phyloP scores from a whole-genome alignment of 345 rosid species.

The Salix udensis region DNA sequence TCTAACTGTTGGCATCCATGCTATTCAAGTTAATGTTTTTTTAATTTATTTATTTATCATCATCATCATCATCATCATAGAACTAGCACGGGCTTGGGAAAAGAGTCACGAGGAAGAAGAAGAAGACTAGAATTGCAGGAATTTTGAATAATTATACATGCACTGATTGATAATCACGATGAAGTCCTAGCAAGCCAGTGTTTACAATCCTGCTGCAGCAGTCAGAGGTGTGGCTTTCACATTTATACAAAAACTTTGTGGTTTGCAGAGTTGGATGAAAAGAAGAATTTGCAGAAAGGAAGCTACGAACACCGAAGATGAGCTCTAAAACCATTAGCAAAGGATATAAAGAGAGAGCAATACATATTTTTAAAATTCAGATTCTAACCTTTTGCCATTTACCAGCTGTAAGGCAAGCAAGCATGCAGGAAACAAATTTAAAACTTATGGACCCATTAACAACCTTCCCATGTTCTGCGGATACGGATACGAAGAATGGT shows the following conservation, averaged over 20 bases:
- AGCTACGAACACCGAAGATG: slow-evolving; percentile 9
- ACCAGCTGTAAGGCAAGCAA: slow-evolving; percentile 12
- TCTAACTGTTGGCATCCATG: too few relatives aligned
- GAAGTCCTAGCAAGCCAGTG: slow-evolving; percentile 30
- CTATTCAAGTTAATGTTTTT: too few relatives aligned
- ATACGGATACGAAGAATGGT: slow-evolving; percentile 63
- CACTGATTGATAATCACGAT: slow-evolving; percentile 2
- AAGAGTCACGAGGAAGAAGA: too few relatives aligned
- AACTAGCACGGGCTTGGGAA: too few relatives aligned
- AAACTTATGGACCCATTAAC: slow-evolving; percentile 63
- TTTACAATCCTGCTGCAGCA: slow-evolving; percentile 23
- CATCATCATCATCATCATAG: too few relatives aligned
- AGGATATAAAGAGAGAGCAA: slow-evolving; percentile 8
- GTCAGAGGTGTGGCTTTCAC: slow-evolving; percentile 21
- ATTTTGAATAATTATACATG: too few relatives aligned
- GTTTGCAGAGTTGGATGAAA: slow-evolving; percentile 15
- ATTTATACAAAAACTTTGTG: slow-evolving; percentile 32
- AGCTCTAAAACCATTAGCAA: slow-evolving; percentile 6
- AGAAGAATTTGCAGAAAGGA: slow-evolving; percentile 8
- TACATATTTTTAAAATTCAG: slow-evolving; percentile 7
- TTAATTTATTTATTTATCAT: too few relatives aligned
- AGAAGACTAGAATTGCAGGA: too few relatives aligned
- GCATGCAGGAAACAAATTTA: slow-evolving; percentile 2
- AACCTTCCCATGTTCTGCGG: slow-evolving; percentile 73
- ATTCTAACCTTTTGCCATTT: slow-evolving; percentile 19